Percentiles rank a stretch among this genome's conserved stretches.
Evolutionary conservation across 148 eudicot genomes (phyloP).

Genomic region (Persicaria tinctoria): DNA sequence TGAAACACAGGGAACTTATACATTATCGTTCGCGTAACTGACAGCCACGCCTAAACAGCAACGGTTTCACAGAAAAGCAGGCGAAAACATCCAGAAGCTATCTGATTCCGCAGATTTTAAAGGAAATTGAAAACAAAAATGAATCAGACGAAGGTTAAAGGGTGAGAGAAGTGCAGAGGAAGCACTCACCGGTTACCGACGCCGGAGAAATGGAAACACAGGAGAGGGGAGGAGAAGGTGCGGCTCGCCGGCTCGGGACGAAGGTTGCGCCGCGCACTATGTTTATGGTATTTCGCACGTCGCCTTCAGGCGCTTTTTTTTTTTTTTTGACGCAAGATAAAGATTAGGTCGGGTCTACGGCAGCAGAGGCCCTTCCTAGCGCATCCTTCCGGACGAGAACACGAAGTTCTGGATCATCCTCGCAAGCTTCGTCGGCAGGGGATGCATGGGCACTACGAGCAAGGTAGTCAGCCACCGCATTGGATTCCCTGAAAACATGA

Average conservation of each 20-base stretch:
- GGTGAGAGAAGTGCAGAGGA: not conserved
- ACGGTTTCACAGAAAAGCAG: not conserved
- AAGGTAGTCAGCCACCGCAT: too few relatives aligned
- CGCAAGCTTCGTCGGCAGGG: too few relatives aligned
- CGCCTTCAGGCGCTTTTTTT: not conserved
- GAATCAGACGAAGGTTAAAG: not conserved
- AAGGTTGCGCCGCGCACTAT: not conserved
- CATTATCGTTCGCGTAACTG: not conserved
- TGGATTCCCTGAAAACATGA: too few relatives aligned
- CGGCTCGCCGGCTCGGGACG: not conserved
- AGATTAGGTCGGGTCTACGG: too few relatives aligned
- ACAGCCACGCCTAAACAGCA: not conserved
- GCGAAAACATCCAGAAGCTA: not conserved
- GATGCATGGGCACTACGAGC: too few relatives aligned
- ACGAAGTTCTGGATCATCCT: too few relatives aligned
- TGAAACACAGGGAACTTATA: not conserved
- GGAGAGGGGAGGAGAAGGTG: not conserved
- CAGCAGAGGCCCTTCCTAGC: too few relatives aligned
- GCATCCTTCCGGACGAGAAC: too few relatives aligned
- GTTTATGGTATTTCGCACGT: not conserved
- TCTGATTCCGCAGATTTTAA: not conserved
- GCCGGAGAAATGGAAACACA: not conserved
- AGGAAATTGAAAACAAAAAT: not conserved
- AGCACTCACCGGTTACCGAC: not conserved
- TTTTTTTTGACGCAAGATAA: too few relatives aligned